Evolutionary conservation across 2,329 filamentous ascomycete species (phyloP).

Genomic region (Cladophialophora bantiana): DNA sequence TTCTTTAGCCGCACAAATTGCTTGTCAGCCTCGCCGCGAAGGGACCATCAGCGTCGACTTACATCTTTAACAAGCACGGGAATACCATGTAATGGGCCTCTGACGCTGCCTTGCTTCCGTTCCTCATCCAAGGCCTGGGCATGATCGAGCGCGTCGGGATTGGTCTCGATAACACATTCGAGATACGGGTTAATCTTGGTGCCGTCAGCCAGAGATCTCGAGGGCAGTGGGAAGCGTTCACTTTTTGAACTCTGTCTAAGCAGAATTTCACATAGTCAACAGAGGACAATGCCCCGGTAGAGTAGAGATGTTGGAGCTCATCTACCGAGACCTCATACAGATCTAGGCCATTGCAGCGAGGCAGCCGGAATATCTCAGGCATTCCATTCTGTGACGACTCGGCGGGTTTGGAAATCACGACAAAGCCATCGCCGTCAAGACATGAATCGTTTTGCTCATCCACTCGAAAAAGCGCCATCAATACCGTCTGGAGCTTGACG

Average conservation of each 20-base stretch:
- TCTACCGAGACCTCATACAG: slow-evolving; percentile 39
- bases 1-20: slow-evolving; percentile 33
- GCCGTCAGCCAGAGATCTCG: background rate
- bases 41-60: slow-evolving; percentile 9
- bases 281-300: slow-evolving; percentile 32
- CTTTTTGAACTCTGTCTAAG: slow-evolving; percentile 38
- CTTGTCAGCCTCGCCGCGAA: slow-evolving; percentile 2
- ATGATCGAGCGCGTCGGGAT: slow-evolving; percentile 39
- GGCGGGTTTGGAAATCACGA: slow-evolving; percentile 17
- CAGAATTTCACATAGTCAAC: slow-evolving; percentile 37
- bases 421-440: slow-evolving; percentile 13
- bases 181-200: slow-evolving; percentile 38
- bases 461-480: background rate
- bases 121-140: slow-evolving; percentile 42
- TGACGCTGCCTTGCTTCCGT: slow-evolving; percentile 39
- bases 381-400: slow-evolving; percentile 19
- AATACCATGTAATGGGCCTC: slow-evolving; percentile 46
- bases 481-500: background rate
- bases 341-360: slow-evolving; percentile 31
- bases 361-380: slow-evolving; percentile 36
- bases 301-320: slow-evolving; percentile 37
- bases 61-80: slow-evolving; percentile 46
- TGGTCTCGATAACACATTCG: slow-evolving; percentile 43
- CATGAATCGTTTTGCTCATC: background rate
- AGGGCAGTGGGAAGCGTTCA: slow-evolving; percentile 9